phyloP scores from a whole-genome alignment of 768 basidiomycete genomes.

The Rhizopogon vesiculosus region DNA sequence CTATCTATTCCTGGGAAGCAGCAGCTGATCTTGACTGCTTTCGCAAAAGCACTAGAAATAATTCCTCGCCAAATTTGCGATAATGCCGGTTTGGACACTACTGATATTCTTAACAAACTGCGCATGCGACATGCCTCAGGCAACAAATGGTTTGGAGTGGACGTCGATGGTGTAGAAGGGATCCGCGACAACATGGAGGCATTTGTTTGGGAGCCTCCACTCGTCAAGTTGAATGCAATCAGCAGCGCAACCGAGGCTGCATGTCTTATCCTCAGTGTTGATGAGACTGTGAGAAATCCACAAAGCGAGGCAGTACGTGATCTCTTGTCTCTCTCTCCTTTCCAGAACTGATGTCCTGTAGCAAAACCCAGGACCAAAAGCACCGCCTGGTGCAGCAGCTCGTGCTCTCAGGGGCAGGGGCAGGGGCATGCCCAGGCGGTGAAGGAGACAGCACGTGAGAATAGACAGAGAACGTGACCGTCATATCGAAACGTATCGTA shows the following conservation, averaged over 20 bases:
- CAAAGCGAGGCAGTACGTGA: constrained; percentile 83
- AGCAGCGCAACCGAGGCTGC: constrained; percentile 95
- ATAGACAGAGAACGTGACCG: constrained; percentile 5
- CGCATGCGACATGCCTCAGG: constrained; percentile 93
- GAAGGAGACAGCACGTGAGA: constrained; percentile 11
- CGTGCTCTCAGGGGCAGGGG: constrained; percentile 84
- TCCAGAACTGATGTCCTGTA: constrained; percentile 24
- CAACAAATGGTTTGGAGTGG: constrained; percentile 89
- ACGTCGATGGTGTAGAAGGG: constrained; percentile 84
- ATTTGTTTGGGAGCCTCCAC: constrained; percentile 97
- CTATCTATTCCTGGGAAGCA: constrained; percentile 93
- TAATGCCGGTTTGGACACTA: constrained; percentile 96
- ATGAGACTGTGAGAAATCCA: constrained; percentile 95
- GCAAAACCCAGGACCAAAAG: constrained; percentile 81
- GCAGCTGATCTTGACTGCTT: constrained; percentile 90
- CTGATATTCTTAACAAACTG: constrained; percentile 94
- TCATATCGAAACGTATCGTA: constrained; percentile 13
- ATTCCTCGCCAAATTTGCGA: constrained; percentile 99
- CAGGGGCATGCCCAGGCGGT: constrained; percentile 76
- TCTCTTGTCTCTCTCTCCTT: background rate
- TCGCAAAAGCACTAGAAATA: constrained; percentile 95
- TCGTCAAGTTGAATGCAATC: constrained; percentile 94
- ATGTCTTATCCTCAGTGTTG: constrained; percentile 91
- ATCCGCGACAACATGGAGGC: constrained; percentile 96
- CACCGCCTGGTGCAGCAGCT: constrained; percentile 88